Evolutionary conservation across 768 basidiomycete genomes (phyloP), one percentile per base, ranked within the genome.

Genomic region (Strobilomyces confusus): DNA sequence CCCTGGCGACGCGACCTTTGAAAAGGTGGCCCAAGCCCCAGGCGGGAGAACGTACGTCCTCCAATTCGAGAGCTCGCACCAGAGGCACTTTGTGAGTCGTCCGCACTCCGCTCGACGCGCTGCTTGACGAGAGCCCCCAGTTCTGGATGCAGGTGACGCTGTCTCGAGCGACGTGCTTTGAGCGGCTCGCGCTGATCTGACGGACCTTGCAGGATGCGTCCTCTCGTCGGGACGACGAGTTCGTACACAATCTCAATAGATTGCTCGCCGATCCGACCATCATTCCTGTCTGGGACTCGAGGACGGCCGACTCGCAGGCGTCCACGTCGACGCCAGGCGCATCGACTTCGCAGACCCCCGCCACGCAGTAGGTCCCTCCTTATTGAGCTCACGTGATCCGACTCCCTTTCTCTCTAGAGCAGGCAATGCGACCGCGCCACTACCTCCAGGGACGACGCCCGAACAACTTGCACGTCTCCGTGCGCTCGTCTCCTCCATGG

Each of bases 41-140:
- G 75, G 75, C 30, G 90, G 88, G 7, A 76, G 92, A 56, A 83
- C 87, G 5, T 92, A 89, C 61, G 89, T 95, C 57, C 85, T 95
- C 68, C 92, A 89, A 71, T 95, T 97, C 74, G 85, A 87, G 0
- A 92, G 89, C 20, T 95, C 92, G 14, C 81, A 92, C 66, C 89
- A 92, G 65, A 82, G 84, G 57, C 89, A 94, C 69, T 95, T 97
- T 69, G 93, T 95, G 64, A 70, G 84, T 76, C 17, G 23, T n/a
- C n/a, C 34, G 26, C 32, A 1, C 5, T 36, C 22, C 5, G 3
- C 8, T 14, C 23, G 26, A 37, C 15, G n/a, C 17, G 3, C n/a
- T 43, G 4, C 11, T 40, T 57, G 46, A 49, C 55, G 57, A 38
- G 46, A 17, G 19, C 26, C n/a, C 29, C 5, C 60, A 92, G 90